Percentiles rank a stretch among this genome's conserved stretches.
These are phyloP conservation scores for Suhomyces sp. DNA, from an alignment of 805 yeast species.

Conservation along the genomic window DNA sequence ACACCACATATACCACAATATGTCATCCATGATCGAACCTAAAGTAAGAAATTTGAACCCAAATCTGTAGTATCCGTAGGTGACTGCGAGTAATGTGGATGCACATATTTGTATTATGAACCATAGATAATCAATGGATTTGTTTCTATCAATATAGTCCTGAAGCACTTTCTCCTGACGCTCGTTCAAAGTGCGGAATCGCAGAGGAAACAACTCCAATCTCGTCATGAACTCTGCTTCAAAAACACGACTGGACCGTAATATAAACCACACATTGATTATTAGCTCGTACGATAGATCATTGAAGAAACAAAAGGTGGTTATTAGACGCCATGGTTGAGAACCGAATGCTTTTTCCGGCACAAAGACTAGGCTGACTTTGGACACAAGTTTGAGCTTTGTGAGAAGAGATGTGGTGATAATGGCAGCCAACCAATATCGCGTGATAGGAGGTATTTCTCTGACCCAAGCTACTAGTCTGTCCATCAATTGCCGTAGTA, in stretches of 20 bases:
- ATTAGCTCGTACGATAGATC: conserved; percentile 22
- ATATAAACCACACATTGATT: conserved; percentile 17
- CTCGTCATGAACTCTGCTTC: conserved; percentile 23
- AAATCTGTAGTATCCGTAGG: conserved; percentile 15
- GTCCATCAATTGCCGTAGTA: conserved; percentile 14
- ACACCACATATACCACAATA: conserved; percentile 46
- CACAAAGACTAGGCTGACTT: conserved; percentile 19
- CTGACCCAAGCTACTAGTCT: conserved; percentile 12
- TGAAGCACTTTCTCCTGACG: conserved; percentile 15
- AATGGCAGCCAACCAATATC: conserved; percentile 28
- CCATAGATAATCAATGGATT: conserved; percentile 31
- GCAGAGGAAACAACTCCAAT: conserved; percentile 23
- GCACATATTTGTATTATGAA: conserved; percentile 23
- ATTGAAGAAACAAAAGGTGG: conserved; percentile 34
- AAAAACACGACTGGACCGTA: conserved; percentile 19
- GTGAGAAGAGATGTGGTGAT: conserved; percentile 19
- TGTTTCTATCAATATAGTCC: conserved; percentile 15
- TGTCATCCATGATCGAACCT: conserved; percentile 37
- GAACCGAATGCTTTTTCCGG: conserved; percentile 25
- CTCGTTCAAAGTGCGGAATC: conserved; percentile 5
- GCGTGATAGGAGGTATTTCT: conserved; percentile 21
- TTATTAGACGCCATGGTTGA: conserved; percentile 39
- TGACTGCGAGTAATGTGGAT: conserved; percentile 19
- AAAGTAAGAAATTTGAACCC: conserved; percentile 21
- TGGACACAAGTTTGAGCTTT: conserved; percentile 18